Conservation (phyloP, 2,329 filamentous ascomycete genomes). For the Paraphaeosphaeria sporulosa region DNA sequence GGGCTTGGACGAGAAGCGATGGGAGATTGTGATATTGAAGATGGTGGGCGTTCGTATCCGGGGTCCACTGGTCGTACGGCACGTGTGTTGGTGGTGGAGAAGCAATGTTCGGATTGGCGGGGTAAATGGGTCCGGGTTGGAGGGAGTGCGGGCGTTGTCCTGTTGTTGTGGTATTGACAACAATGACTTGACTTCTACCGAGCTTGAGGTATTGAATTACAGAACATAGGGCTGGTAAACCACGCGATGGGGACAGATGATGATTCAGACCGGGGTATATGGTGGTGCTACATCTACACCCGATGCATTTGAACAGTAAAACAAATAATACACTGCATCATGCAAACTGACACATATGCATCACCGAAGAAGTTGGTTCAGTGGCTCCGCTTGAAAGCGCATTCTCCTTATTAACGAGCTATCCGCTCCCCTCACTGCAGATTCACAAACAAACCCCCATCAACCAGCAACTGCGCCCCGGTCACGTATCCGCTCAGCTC, state of each 20-base stretch:
- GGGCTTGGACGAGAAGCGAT: background rate
- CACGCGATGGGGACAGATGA: too few species aligned
- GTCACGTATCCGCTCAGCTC: constrained; percentile 68
- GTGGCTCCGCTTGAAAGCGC: too few species aligned
- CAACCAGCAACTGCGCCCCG: constrained; percentile 83
- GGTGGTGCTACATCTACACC: too few species aligned
- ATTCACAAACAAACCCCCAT: constrained; percentile 90
- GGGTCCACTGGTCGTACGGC: background rate
- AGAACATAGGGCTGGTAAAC: too few species aligned
- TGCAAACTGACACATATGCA: too few species aligned
- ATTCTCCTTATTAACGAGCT: too few species aligned
- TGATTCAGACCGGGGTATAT: too few species aligned
- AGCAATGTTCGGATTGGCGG: constrained; percentile 20
- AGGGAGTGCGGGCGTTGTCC: background rate
- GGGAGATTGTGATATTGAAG: background rate
- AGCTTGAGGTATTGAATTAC: background rate
- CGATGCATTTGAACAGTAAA: too few species aligned
- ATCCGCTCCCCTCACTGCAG: constrained; percentile 50
- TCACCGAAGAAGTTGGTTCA: too few species aligned
- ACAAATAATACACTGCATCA: too few species aligned
- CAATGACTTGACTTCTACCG: background rate
- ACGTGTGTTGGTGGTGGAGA: constrained; percentile 11
- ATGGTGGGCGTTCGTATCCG: background rate
- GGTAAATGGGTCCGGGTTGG: constrained; percentile 18
- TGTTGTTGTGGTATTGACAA: background rate